phyloP scores from a whole-genome alignment of 192 early-diverging fungal genomes.

The Pilaira anomala region DNA sequence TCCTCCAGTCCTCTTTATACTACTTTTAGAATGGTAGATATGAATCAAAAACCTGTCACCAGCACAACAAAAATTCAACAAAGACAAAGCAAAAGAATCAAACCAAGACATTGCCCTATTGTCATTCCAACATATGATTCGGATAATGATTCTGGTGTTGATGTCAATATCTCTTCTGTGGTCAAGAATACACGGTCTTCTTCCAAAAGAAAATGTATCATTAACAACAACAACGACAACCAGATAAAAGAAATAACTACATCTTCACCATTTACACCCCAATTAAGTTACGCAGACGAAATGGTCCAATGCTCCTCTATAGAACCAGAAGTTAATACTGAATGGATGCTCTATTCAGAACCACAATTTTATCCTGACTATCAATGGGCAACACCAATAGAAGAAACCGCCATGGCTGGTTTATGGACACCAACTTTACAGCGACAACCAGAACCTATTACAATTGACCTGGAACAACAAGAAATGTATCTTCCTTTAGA shows the following conservation, averaged over 20 bases:
- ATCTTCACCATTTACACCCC: background rate
- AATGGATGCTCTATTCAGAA: background rate
- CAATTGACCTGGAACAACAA: background rate
- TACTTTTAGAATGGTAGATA: constrained; percentile 21
- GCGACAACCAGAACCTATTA: background rate
- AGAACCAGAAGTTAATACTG: background rate
- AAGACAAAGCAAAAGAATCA: too few relatives aligned
- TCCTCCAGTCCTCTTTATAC: constrained; percentile 14
- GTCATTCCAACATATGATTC: constrained; percentile 14
- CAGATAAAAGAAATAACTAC: background rate
- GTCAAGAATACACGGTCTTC: background rate
- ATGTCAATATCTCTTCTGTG: background rate
- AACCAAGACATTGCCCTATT: background rate
- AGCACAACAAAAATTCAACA: background rate
- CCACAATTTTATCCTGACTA: background rate
- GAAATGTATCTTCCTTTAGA: background rate
- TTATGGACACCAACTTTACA: background rate
- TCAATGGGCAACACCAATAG: background rate
- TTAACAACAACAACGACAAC: background rate
- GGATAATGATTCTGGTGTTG: constrained; percentile 24
- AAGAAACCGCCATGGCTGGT: background rate
- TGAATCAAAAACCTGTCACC: background rate
- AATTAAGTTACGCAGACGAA: background rate
- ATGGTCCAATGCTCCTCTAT: too few relatives aligned
- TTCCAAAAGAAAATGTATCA: background rate